These are phyloP conservation scores for Epichloe festucae DNA, from an alignment of 2,329 filamentous ascomycete species.

Conservation along the genomic window DNA sequence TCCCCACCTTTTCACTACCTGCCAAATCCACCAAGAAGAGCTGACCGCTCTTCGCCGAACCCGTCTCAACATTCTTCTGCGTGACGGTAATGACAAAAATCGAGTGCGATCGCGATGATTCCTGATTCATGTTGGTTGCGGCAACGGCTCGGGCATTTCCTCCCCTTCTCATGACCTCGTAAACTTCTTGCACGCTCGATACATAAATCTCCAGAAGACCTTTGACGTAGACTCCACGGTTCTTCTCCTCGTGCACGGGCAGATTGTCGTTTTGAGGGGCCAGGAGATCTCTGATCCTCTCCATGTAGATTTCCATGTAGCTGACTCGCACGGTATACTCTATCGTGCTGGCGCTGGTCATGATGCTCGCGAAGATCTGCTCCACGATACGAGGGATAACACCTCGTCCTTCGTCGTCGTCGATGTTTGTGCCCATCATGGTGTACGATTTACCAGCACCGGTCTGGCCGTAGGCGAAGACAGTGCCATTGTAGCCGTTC, in stretches of 20 bases:
- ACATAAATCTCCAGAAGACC: slow-evolving; percentile 91
- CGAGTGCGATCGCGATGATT: slow-evolving; percentile 94
- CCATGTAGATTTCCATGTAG: slow-evolving; percentile 99
- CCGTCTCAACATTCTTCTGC: slow-evolving; percentile 95
- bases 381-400: slow-evolving; percentile 95
- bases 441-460: slow-evolving; percentile 98
- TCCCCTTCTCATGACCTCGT: slow-evolving; percentile 90
- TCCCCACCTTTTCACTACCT: slow-evolving; percentile 96
- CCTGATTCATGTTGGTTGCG: slow-evolving; percentile 97
- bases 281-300: slow-evolving; percentile 87
- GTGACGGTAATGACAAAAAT: slow-evolving; percentile 96
- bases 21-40: slow-evolving; percentile 96
- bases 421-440: slow-evolving; percentile 74
- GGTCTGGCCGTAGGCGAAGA: slow-evolving; percentile 97
- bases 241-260: slow-evolving; percentile 96
- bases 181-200: slow-evolving; percentile 88
- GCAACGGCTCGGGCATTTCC: slow-evolving; percentile 82
- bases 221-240: slow-evolving; percentile 90
- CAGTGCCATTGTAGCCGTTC: slow-evolving; percentile 97
- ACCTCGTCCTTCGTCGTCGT: slow-evolving; percentile 75
- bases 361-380: slow-evolving; percentile 92
- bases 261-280: slow-evolving; percentile 91
- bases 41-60: slow-evolving; percentile 89
- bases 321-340: slow-evolving; percentile 98
- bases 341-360: slow-evolving; percentile 82